Evolutionary conservation across 1,284 basidiomycete genomes (phyloP).

Genomic region (Somion occarium): DNA sequence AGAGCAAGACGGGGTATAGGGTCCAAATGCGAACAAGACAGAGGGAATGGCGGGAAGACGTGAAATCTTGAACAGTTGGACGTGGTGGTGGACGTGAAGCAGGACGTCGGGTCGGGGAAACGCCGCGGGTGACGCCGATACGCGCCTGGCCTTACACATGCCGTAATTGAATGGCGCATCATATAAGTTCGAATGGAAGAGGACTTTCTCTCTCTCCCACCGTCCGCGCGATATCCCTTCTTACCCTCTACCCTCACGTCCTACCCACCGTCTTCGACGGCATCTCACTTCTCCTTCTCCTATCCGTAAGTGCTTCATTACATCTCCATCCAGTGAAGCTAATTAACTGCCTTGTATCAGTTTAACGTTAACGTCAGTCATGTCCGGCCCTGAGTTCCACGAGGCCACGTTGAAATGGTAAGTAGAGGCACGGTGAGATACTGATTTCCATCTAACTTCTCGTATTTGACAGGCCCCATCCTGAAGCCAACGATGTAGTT

Average conservation of each 20-base stretch:
- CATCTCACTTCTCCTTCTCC: background rate
- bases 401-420: conserved; percentile 45
- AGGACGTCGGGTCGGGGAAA: background rate
- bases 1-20: background rate
- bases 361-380: conserved; percentile 5
- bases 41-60: too few species aligned
- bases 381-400: conserved; percentile 16
- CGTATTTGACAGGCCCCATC: conserved; percentile 45
- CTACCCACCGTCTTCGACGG: background rate
- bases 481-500: conserved; percentile 54
- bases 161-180: background rate
- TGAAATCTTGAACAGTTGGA: too few species aligned
- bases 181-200: conserved; percentile 3
- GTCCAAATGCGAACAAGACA: background rate
- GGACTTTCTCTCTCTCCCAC: background rate
- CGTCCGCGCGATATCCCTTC: conserved; percentile 4
- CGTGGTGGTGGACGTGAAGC: too few species aligned
- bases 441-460: background rate
- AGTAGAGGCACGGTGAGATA: conserved; percentile 15
- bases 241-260: background rate
- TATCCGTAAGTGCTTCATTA: background rate
- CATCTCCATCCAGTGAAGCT: background rate
- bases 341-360: background rate
- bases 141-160: background rate
- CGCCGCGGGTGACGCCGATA: background rate